Evolutionary conservation across 192 early-diverging fungal genomes (phyloP), one percentile per base, ranked within the genome.

Genomic region (Linnemannia schmuckeri): DNA sequence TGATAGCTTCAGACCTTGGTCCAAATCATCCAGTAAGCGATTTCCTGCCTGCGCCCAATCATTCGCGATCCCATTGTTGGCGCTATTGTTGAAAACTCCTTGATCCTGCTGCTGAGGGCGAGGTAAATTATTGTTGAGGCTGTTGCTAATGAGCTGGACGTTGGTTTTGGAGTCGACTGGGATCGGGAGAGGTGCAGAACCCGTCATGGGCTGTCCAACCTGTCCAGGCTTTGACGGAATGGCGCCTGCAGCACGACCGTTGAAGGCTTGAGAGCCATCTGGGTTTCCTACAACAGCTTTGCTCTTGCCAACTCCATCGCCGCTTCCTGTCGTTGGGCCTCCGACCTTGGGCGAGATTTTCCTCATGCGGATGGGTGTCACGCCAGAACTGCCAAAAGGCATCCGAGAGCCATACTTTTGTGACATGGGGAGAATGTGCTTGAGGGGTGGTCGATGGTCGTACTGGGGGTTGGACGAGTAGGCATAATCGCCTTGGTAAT

Each of bases 361-460:
- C 24, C 84, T 70, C 69, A 87, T 74, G 27, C 79, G 69, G 71
- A 75, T 68, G 13, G 84, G 63, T 9, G 79, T 38, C 17, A 74
- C n/a, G 41, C 75, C 71, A 4, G 79, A 80, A 4, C 75, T 41
- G 22, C 57, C 49, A 69, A 77, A 87, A 3, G 47, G 66, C 71
- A 76, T 72, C 41, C 76, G 66, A n/a, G 84, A 47, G 33, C 75
- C 75, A 49, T 86, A 81, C 27, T 86, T 86, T 71, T 77, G 74
- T 10, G 84, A 86, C 84, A 86, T 86, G 20, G 84, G 84, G 6
- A 86, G 68, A 52, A 86, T 86, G 3, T 75, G 78, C 54, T 80
- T 86, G 18, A 86, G 75, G 15, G 72, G 74, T 18, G 84, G 84
- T 17, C 84, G 78, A 3, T 72, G 61, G 33, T 86, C 84, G 52